Conservation (phyloP, 306 rosid genomes). For the Citrullus mucosospermus region DNA sequence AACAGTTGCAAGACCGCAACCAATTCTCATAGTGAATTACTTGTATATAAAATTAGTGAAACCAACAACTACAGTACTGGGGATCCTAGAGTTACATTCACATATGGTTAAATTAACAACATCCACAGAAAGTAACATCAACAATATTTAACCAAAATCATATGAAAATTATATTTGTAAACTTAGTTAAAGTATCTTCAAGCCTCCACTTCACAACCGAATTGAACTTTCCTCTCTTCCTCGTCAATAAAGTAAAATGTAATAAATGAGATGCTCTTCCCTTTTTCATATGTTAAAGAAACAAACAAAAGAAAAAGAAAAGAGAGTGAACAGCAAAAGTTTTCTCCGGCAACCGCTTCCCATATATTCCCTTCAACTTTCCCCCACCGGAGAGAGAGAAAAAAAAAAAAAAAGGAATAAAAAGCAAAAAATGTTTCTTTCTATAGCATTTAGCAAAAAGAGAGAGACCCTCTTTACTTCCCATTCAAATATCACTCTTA, state of each 20-base stretch:
- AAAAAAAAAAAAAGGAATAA: background rate
- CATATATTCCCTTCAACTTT: conserved; percentile 5
- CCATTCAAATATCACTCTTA: background rate
- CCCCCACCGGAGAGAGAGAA: background rate
- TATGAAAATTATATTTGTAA: no score
- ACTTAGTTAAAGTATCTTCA: no score
- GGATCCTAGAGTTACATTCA: no score
- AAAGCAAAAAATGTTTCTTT: background rate
- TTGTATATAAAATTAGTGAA: no score
- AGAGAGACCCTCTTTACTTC: background rate
- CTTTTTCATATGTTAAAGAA: background rate
- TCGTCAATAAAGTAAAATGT: background rate
- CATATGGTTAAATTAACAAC: no score
- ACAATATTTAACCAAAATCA: no score
- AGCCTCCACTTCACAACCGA: no score
- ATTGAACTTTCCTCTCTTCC: no score
- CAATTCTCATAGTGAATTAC: no score
- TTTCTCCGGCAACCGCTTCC: background rate
- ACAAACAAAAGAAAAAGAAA: background rate
- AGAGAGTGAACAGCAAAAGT: background rate
- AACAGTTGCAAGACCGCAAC: no score
- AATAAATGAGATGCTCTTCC: background rate
- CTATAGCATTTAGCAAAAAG: background rate
- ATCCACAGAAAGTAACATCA: no score
- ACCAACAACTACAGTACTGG: no score